These are phyloP conservation scores for Tolypocladium guangdongense DNA, from an alignment of 2,329 filamentous ascomycete species.

Conservation along the genomic window DNA sequence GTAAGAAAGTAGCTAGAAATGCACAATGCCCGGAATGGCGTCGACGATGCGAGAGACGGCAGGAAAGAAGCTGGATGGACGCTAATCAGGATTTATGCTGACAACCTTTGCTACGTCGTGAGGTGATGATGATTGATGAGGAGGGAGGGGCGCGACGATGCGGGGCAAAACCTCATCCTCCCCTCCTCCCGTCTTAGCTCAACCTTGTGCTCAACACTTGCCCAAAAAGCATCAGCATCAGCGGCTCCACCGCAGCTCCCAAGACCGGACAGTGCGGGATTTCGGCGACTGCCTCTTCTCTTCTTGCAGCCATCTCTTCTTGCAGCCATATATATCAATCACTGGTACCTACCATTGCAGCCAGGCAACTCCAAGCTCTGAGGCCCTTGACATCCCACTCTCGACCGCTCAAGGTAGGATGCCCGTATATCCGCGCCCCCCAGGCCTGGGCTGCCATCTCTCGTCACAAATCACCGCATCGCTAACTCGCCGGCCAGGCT, in stretches of 20 bases:
- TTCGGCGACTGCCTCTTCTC: not conserved
- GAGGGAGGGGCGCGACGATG: not conserved
- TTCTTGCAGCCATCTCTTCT: not conserved
- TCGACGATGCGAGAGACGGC: not conserved
- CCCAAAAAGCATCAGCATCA: not conserved
- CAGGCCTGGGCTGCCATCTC: not conserved
- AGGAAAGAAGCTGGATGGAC: not conserved
- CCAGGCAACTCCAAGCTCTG: not conserved
- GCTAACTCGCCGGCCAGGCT: not conserved
- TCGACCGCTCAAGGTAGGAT: not conserved
- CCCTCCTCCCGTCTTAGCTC: not conserved
- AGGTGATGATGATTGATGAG: not conserved
- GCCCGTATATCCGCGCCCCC: not conserved
- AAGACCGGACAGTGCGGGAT: not conserved
- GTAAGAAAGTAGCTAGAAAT: not conserved
- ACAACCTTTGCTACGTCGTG: not conserved
- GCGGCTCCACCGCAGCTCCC: not conserved
- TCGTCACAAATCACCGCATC: not conserved
- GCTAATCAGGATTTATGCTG: not conserved
- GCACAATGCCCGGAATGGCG: too few relatives aligned
- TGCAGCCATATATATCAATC: not conserved
- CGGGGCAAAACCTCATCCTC: not conserved
- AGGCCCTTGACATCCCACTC: not conserved
- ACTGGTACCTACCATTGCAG: not conserved
- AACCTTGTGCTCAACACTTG: not conserved